Evolutionary conservation across 805 yeast species (phyloP).

Genomic region (Metschnikowia continentalis): DNA sequence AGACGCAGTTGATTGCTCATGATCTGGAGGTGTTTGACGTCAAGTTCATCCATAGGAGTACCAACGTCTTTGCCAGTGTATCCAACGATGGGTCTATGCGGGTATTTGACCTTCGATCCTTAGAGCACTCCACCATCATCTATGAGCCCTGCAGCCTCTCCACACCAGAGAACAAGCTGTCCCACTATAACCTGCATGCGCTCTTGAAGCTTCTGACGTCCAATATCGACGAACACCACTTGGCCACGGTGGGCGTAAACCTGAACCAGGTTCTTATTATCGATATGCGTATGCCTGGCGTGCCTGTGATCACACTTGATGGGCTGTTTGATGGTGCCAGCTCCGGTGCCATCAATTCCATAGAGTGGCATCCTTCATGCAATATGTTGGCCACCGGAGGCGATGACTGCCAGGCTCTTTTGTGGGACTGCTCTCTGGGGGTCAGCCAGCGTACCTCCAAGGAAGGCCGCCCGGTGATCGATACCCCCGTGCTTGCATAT

Average conservation of each 20-base stretch:
- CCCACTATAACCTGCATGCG: slow-evolving; percentile 43
- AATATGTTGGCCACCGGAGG: slow-evolving; percentile 61
- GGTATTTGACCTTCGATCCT: slow-evolving; percentile 80
- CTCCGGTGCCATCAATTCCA: slow-evolving; percentile 60
- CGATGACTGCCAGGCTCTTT: slow-evolving; percentile 68
- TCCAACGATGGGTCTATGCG: slow-evolving; percentile 95
- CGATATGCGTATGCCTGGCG: slow-evolving; percentile 85
- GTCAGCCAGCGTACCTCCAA: slow-evolving; percentile 11
- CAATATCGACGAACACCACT: slow-evolving; percentile 71
- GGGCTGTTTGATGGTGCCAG: slow-evolving; percentile 51
- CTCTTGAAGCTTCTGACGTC: slow-evolving; percentile 74
- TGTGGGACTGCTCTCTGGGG: slow-evolving; percentile 54
- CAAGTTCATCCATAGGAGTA: slow-evolving; percentile 68
- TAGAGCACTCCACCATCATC: slow-evolving; percentile 92
- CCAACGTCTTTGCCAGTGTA: slow-evolving; percentile 81
- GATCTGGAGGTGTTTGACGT: slow-evolving; percentile 95
- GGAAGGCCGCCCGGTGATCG: slow-evolving; percentile 18
- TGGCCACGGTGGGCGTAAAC: slow-evolving; percentile 78
- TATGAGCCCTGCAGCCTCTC: slow-evolving; percentile 58
- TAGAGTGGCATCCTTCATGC: slow-evolving; percentile 80
- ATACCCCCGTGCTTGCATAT: slow-evolving; percentile 46
- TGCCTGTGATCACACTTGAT: slow-evolving; percentile 65
- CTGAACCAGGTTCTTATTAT: slow-evolving; percentile 62
- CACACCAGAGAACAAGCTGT: neutral
- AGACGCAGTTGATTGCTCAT: slow-evolving; percentile 93